Evolutionary conservation across 805 yeast species (phyloP), one percentile per base, ranked within the genome.

Genomic region (Myxozyma kluyveri): DNA sequence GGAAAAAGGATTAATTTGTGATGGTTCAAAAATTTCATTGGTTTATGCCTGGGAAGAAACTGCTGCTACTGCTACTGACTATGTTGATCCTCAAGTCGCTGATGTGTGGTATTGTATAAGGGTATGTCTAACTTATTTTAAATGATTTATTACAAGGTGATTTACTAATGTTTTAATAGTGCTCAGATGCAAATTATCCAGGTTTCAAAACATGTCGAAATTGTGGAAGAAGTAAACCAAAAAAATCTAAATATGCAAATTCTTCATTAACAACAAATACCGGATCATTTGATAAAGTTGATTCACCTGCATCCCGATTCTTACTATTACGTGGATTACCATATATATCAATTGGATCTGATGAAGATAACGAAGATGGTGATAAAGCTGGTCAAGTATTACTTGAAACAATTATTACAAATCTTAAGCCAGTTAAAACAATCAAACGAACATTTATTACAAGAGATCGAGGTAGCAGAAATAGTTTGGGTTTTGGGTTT

Each of bases 401-500:
- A 19, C 54, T 53, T 5, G n/a, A 21, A 2, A 41, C 50, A 17
- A 14, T 53, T 17, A 18, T 41, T 7, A 18, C 26, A 10, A 22
- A 19, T 17, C 24, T 29, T 22, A 24, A 29, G 9, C 32, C 23
- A 14, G 29, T 40, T 3, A 39, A 27, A 18, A 33, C 37, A 6
- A 47, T 35, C 19, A 41, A 57, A 6, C 49, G 60, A 3, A 31
- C 54, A 22, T 32, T 56, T 14, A 52, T 56, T n/a, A 50, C 38
- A 6, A 51, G 59, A 12, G 55, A 56, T 17, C 52, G 54, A 31
- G 41, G 14, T 3, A 10, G 47, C 10, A 27, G 40, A 21, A 31
- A n/a, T 18, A 49, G 55, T 19, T 17, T 24, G 33, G 50, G 60
- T 2, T 56, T 56, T 36, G 60, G 49, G 38, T 56, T 56, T 17